Evolutionary conservation across 179 eudicot genomes (phyloP), one percentile per base, ranked within the genome.

Genomic region (Gypsophila paniculata): DNA sequence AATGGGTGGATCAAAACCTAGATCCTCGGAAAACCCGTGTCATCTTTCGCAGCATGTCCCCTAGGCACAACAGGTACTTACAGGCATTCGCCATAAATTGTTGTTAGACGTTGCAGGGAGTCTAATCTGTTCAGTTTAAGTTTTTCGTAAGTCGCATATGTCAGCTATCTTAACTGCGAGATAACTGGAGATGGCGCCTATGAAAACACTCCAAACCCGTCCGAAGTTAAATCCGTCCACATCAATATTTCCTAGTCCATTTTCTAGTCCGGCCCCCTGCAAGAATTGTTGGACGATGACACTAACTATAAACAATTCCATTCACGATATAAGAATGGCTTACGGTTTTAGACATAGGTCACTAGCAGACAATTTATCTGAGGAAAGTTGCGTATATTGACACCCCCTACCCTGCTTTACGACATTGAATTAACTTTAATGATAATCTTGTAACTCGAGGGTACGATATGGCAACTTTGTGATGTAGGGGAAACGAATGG

Each of bases 11-110:
- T 61, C 65, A 78, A 53, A 88, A 90, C 67, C 78, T 91, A 6
- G 84, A 90, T 68, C 93, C 96, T 46, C 83, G 82, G 44, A 82
- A 69, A 71, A 86, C 89, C 10, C 74, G 75, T 53, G 87, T 91
- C 72, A 75, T 91, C 48, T 91, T 91, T 77, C 86, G 96, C 68
- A 91, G 81, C 84, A 88, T 88, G 93, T 90, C 97, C 17, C 93
- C 97, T 1, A 78, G 82, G 49, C 97, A 91, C 74, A 91, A 86
- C 89, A 90, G 87, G 96, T 86, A 79, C 4, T 26, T 14, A 23
- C 19, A 15, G 2, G 8, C 29, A 18, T 8, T 22, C 6, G 8
- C 6, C 32, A 15, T 12, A 2, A 19, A 13, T 2, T 13, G 22
- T 4, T 46, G 69, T 5, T 32, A 38, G 6, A 44, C 15, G 13